Evolutionary conservation across 1,139 yeast species (phyloP).

Genomic region (Geotrichum cucujoidarum): DNA sequence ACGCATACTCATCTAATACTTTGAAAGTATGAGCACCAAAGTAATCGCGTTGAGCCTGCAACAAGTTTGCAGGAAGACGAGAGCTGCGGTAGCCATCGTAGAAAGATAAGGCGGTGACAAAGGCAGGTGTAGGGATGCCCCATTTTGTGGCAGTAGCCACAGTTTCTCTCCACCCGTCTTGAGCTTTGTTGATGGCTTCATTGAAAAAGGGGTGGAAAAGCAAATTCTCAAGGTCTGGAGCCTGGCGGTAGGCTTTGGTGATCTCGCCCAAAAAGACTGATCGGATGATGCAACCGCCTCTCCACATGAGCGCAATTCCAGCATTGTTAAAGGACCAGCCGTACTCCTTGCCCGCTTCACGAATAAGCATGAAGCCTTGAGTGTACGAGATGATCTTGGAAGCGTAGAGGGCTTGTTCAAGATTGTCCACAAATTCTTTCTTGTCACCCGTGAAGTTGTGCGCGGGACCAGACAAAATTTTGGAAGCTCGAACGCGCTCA

Average conservation of each 20-base stretch:
- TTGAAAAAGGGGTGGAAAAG: slow-evolving; percentile 93
- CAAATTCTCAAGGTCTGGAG: slow-evolving; percentile 91
- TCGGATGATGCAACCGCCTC: slow-evolving; percentile 99
- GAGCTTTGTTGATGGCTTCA: slow-evolving; percentile 88
- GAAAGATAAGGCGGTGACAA: slow-evolving; percentile 93
- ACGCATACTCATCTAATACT: slow-evolving; percentile 83
- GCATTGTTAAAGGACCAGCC: slow-evolving; percentile 97
- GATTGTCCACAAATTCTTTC: slow-evolving; percentile 79
- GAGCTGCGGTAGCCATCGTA: slow-evolving; percentile 98
- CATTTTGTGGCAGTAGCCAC: slow-evolving; percentile 69
- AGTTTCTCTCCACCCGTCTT: slow-evolving; percentile 90
- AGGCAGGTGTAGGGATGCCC: slow-evolving; percentile 98
- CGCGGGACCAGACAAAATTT: slow-evolving; percentile 74
- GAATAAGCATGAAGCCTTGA: slow-evolving; percentile 98
- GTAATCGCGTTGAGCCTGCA: slow-evolving; percentile 99
- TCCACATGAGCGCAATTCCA: slow-evolving; percentile 98
- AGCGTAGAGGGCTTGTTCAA: slow-evolving; percentile 97
- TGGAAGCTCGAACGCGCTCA: slow-evolving; percentile 86
- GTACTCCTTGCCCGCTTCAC: slow-evolving; percentile 96
- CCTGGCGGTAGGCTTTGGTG: slow-evolving; percentile 90
- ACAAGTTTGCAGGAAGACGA: slow-evolving; percentile 91
- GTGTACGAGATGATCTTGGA: slow-evolving; percentile 98
- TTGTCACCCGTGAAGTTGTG: slow-evolving; percentile 62
- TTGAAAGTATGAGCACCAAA: slow-evolving; percentile 99
- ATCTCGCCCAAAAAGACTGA: slow-evolving; percentile 97